Base-by-base conservation (phyloP, 2,329 filamentous ascomycete genomes). In the Catunica adiposa region DNA sequence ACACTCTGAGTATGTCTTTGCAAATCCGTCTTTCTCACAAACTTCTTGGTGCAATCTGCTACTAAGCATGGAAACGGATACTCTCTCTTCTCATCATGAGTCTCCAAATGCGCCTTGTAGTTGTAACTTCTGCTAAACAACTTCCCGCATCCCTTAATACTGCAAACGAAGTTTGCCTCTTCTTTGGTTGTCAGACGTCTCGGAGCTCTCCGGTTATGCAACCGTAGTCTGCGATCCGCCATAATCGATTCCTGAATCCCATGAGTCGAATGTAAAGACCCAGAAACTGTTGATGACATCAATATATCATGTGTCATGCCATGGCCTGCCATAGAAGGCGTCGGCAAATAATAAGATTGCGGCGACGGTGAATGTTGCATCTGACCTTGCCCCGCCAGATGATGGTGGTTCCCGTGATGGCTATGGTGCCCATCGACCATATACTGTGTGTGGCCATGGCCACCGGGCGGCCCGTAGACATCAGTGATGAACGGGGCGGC, bases 111-210 rank as follows among this genome's bases (percentile, higher is more conserved):
- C 29, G 87, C 84, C 64, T 86, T 89, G 70, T 83, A 87, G 68
- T 94, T 94, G 71, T 90, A 94, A 63, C 80, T 83, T 59, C 89
- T 75, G 61, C 86, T 86, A 66, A 94, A 94, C 15, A 83, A 76
- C 66, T 84, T 86, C 5, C 83, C 82, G 64, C 89, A 95, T 1
- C 81, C 73, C 58, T 80, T 75, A 37, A 80, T 71, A 55, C 74
- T 71, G 64, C 89, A 94, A 60, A 78, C 74, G 66, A 79, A 84
- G 62, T 81, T 86, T 55, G 83, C 84, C 62, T 86, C 82, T 60
- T 83, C 82, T 57, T 76, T 77, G 17, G 81, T 80, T 1, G 79
- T 83, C 62, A 76, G 72, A 62, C 75, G 75, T 46, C 78, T 72
- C 17, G 71, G 68, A 11, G 67, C 64, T 60, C 67, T 65, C 61